phyloP scores from a whole-genome alignment of 1,284 basidiomycete species.

The Retiboletus flavoniger region DNA sequence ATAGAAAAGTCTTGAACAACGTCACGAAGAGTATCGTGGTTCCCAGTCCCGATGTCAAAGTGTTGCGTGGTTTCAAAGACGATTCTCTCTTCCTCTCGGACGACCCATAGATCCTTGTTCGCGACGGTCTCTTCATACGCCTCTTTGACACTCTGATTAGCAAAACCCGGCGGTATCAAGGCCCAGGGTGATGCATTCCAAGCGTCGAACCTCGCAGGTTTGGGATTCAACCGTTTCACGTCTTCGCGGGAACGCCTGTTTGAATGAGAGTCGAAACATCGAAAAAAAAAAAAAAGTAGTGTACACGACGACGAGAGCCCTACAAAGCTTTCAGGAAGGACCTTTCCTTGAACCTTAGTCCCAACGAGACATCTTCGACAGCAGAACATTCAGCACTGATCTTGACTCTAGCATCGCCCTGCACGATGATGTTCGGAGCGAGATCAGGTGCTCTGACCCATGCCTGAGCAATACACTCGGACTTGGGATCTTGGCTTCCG shows the following conservation, averaged over 20 bases:
- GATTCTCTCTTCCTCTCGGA: conserved; percentile 20
- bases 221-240: not conserved
- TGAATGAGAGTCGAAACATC: not conserved
- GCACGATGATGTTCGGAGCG: no score
- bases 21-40: conserved; percentile 1
- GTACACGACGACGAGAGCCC: not conserved
- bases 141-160: not conserved
- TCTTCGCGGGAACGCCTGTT: conserved; percentile 13
- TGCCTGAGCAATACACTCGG: no score
- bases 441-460: no score
- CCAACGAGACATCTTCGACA: no score
- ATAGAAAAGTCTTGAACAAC: conserved; percentile 13
- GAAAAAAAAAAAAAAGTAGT: not conserved
- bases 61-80: conserved; percentile 17
- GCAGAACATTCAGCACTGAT: no score
- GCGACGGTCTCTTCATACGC: not conserved
- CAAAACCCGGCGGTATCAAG: not conserved
- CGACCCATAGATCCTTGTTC: conserved; percentile 12
- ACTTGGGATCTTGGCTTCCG: no score
- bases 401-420: no score
- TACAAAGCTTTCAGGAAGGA: no score
- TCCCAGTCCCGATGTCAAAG: not conserved
- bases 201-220: not conserved
- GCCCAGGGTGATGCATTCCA: conserved; percentile 2
- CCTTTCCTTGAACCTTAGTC: no score